Evolutionary conservation across 352 stramenopile species (phyloP).

Genomic region (Globisporangium paddicum): DNA sequence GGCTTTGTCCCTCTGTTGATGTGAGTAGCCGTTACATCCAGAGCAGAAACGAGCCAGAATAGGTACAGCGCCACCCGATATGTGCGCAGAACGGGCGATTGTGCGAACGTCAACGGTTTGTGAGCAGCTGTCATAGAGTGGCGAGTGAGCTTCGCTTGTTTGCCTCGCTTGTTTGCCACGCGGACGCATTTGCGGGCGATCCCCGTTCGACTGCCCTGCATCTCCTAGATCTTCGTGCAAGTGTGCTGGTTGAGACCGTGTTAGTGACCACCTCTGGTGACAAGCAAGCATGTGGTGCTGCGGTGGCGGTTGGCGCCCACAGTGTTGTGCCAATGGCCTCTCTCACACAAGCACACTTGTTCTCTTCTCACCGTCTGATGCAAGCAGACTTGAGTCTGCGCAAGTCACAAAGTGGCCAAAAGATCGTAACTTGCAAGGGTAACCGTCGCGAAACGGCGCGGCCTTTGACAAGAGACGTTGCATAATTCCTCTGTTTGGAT

Average conservation of each 20-base stretch:
- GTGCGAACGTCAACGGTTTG: background rate
- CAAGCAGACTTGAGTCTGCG: background rate
- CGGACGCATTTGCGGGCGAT: background rate
- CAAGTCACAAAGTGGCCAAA: background rate
- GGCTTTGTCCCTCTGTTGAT: background rate
- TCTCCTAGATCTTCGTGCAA: background rate
- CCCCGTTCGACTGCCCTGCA: background rate
- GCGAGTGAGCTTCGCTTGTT: background rate
- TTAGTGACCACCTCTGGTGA: no score
- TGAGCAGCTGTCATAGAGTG: background rate
- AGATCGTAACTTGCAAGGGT: background rate
- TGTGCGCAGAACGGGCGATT: background rate
- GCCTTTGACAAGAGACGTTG: slow-evolving; percentile 1
- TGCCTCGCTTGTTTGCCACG: background rate
- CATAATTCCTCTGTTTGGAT: no score
- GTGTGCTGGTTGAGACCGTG: background rate
- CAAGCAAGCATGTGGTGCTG: no score
- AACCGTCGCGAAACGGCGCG: background rate
- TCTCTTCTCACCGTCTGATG: background rate
- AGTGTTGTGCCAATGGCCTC: no score
- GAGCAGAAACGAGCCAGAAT: background rate
- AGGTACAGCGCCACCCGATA: background rate
- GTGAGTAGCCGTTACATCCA: background rate
- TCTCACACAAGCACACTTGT: no score
- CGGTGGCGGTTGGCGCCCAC: no score